Percentiles rank a stretch among this genome's conserved stretches.
Conservation (phyloP, 2,329 filamentous ascomycete genomes). For the Didymella pomorum region DNA sequence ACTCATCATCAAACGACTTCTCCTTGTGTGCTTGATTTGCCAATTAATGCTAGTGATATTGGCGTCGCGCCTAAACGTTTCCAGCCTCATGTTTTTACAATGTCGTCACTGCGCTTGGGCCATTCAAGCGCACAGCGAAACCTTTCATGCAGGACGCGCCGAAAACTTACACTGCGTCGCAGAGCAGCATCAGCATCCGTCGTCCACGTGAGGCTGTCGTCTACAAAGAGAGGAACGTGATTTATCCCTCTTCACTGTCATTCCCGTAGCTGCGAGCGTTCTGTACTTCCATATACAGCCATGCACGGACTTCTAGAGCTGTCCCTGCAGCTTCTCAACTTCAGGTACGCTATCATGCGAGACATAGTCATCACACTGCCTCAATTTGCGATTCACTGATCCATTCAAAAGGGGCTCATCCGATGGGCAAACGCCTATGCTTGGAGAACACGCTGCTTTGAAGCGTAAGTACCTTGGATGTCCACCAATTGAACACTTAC, state of each 20-base stretch:
- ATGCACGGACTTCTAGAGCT: conserved; percentile 39
- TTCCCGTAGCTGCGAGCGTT: conserved; percentile 5
- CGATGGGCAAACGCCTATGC: conserved; percentile 28
- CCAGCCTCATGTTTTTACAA: conserved; percentile 11
- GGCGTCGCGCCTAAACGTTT: conserved; percentile 1
- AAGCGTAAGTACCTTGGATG: conserved; percentile 33
- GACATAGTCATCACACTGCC: not conserved
- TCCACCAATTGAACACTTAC: not conserved
- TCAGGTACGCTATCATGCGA: conserved; percentile 25
- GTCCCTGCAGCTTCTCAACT: conserved; percentile 36
- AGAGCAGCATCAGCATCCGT: conserved; percentile 9
- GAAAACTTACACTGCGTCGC: conserved; percentile 12
- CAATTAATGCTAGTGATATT: not conserved
- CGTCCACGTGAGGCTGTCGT: conserved; percentile 2
- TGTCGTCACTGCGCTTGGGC: conserved; percentile 22
- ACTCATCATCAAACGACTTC: not conserved
- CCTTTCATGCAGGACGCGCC: conserved; percentile 17
- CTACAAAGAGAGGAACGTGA: conserved; percentile 1
- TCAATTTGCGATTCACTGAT: not conserved
- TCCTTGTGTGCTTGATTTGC: not conserved
- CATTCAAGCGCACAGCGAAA: conserved; percentile 11
- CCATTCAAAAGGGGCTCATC: conserved; percentile 16
- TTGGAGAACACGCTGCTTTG: conserved; percentile 24
- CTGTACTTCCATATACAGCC: conserved; percentile 7
- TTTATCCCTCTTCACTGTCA: conserved; percentile 7